Conservation (phyloP, 2,329 filamentous ascomycete genomes). For the Xylariaceae sp. region DNA sequence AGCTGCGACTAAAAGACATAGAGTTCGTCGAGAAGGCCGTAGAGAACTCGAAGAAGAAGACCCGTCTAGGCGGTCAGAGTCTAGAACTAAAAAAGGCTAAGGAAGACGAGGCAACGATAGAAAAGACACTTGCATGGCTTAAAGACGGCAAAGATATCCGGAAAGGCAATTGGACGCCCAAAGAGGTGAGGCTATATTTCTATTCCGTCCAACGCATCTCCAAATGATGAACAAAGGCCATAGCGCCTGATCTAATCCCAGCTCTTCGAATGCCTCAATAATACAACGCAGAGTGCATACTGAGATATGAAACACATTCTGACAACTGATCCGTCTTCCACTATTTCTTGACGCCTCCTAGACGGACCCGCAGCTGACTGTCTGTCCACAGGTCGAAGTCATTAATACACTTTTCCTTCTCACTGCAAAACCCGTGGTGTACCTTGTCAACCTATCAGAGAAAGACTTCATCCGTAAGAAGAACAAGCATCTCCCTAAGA, state of each 20-base stretch:
- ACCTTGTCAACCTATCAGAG: slow-evolving; percentile 95
- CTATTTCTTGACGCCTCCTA: slow-evolving; percentile 3
- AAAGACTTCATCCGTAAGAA: slow-evolving; percentile 97
- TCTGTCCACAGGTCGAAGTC: slow-evolving; percentile 75
- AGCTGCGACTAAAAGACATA: slow-evolving; percentile 96
- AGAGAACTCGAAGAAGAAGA: slow-evolving; percentile 92
- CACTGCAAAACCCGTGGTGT: slow-evolving; percentile 95
- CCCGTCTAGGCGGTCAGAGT: slow-evolving; percentile 88
- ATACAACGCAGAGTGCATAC: slow-evolving; percentile 73
- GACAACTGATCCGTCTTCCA: slow-evolving; percentile 45
- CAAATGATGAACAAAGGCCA: slow-evolving; percentile 98
- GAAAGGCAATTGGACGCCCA: slow-evolving; percentile 85
- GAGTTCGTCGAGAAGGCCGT: slow-evolving; percentile 97
- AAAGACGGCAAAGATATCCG: slow-evolving; percentile 91
- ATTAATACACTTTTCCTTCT: slow-evolving; percentile 97
- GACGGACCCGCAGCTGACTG: slow-evolving; percentile 33
- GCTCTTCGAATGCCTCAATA: slow-evolving; percentile 94
- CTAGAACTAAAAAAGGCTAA: slow-evolving; percentile 97
- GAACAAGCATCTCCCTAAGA: slow-evolving; percentile 96
- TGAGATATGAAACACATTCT: slow-evolving; percentile 85
- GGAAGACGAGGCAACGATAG: slow-evolving; percentile 90
- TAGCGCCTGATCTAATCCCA: slow-evolving; percentile 96
- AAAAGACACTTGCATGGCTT: slow-evolving; percentile 82
- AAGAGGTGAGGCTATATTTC: slow-evolving; percentile 75
- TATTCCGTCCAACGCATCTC: slow-evolving; percentile 8